Base-by-base conservation (phyloP, 352 stramenopile genomes). In the Phytopythium montanum region DNA sequence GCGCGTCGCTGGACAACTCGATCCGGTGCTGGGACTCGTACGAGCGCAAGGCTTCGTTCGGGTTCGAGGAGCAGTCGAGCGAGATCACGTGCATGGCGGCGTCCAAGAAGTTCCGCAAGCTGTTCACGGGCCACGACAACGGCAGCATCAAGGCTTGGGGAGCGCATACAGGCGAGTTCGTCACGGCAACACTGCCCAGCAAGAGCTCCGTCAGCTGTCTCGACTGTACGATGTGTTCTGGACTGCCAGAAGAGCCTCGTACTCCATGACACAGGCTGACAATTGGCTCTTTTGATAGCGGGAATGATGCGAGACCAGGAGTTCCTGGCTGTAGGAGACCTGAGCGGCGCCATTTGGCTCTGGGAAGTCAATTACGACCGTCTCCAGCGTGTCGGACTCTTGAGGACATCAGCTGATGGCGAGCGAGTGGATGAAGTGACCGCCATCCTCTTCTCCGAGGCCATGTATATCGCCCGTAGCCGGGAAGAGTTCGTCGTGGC, bases 21-120 rank as follows among this genome's bases (percentile, higher is more conserved):
- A 70, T 93, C 21, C 75, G 83, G 1, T 93, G 83, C 58, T 93
- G 83, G 83, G 81, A 90, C 38, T 71, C 75, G 41, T 87, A 87
- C 58, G 78, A 88, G 29, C 81, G 87, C 66, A 81, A 85, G 34
- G 59, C 68, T 3, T 66, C 77, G 6, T 89, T 79, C 50, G 66
- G 73, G 19, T 93, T 91, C 60, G 76, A 90, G 56, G 83, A 91
- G 60, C 70, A 69, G n/a, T 50, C 73, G 5, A 79, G 75, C 0
- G 81, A 93, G 55, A 72, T 93, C 29, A 88, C 80, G 21, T 80
- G 72, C 42, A 84, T 90, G 59, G 38, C 72, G 5, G 59, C 69
- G 10, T 82, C 79, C 0, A 80, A 73, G 38, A 64, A 72, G 39
- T 87, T 76, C 26, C 56, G 71, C 12, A 85, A 87, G 29, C 29